These are phyloP conservation scores for Neofusicoccum sp. DNA, from an alignment of 2,329 filamentous ascomycete species.

Conservation along the genomic window DNA sequence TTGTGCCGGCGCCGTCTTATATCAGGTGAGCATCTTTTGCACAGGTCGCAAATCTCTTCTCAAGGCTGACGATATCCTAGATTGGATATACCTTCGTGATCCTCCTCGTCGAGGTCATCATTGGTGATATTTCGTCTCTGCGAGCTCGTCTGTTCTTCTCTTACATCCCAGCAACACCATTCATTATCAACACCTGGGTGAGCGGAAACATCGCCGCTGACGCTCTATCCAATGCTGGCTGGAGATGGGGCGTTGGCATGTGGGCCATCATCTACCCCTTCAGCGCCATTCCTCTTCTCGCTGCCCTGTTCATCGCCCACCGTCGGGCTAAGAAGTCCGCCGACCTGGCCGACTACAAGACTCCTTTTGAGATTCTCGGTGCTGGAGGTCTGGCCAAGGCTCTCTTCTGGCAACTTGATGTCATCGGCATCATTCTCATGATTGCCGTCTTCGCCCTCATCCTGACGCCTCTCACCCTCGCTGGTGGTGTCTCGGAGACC, in stretches of 20 bases:
- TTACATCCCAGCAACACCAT: constrained; percentile 61
- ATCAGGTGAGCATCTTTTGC: constrained; percentile 39
- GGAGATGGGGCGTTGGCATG: constrained; percentile 62
- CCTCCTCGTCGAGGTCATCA: constrained; percentile 62
- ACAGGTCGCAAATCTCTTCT: not conserved
- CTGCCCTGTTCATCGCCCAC: constrained; percentile 51
- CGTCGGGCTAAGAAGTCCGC: constrained; percentile 55
- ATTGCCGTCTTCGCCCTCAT: constrained; percentile 49
- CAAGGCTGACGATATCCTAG: constrained; percentile 18
- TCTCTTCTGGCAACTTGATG: constrained; percentile 59
- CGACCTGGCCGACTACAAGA: constrained; percentile 45
- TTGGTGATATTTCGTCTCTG: constrained; percentile 63
- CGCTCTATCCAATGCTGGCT: constrained; percentile 51
- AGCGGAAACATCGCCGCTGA: constrained; percentile 56
- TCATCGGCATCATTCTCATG: constrained; percentile 49
- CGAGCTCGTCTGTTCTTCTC: constrained; percentile 63
- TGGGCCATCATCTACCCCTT: constrained; percentile 61
- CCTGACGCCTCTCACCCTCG: constrained; percentile 55
- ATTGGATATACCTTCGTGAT: constrained; percentile 63
- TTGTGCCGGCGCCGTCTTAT: constrained; percentile 58
- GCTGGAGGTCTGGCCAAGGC: constrained; percentile 36
- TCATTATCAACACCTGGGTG: constrained; percentile 62
- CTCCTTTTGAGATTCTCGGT: constrained; percentile 46
- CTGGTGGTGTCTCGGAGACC: constrained; percentile 47
- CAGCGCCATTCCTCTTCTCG: constrained; percentile 55